These are phyloP conservation scores for Trichoderma cornu-damae DNA, from an alignment of 2,329 filamentous ascomycete genomes.

Conservation along the genomic window DNA sequence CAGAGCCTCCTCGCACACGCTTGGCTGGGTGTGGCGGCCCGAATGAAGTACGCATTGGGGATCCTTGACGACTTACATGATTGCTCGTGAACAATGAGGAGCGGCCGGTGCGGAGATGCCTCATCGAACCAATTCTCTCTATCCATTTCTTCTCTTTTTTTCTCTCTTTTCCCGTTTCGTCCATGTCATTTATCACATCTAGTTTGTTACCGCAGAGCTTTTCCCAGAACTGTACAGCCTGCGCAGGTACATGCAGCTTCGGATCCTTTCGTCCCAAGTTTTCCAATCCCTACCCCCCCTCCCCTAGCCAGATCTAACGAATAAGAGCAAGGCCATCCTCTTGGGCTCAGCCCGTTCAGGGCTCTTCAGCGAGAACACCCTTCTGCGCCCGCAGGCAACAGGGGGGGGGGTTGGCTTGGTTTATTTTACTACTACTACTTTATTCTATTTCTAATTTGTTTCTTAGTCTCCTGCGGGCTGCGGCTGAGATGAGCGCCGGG, in stretches of 20 bases:
- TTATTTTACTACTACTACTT: too few relatives aligned
- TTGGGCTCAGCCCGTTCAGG: not conserved
- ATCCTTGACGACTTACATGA: not conserved
- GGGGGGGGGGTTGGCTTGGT: too few relatives aligned
- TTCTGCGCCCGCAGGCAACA: constrained; percentile 9
- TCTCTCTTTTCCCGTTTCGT: not conserved
- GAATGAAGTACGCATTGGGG: not conserved
- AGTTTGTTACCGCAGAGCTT: not conserved
- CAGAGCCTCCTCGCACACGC: not conserved
- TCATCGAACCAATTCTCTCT: not conserved
- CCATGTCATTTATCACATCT: not conserved
- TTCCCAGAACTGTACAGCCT: not conserved
- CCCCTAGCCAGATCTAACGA: not conserved
- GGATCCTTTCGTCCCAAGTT: not conserved
- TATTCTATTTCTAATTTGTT: not conserved
- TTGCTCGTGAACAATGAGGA: not conserved
- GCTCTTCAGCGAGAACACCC: not conserved
- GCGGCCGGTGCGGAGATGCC: not conserved
- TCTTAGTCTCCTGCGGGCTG: not conserved
- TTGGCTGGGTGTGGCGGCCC: not conserved
- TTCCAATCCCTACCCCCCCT: not conserved
- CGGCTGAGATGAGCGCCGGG: not conserved
- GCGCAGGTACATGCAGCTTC: not conserved
- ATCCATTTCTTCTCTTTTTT: not conserved
- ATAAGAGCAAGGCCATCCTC: not conserved